phyloP scores from a whole-genome alignment of 2,329 filamentous ascomycete genomes.

The Colletotrichum brevisporum region DNA sequence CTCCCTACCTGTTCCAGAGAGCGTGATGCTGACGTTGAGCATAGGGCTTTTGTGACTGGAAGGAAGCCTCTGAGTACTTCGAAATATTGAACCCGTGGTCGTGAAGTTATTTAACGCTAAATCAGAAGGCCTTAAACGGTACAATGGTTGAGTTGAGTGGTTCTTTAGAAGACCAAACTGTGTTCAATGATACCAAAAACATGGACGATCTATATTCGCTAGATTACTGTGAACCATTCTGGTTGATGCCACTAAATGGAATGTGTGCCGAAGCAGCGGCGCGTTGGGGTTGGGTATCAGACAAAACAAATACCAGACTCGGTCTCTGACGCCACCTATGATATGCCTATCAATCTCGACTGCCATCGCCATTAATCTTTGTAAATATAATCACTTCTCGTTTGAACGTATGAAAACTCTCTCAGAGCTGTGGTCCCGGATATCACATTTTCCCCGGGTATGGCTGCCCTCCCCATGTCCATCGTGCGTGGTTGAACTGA shows the following conservation, averaged over 20 bases:
- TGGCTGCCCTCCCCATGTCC: not conserved
- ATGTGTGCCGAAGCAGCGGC: not conserved
- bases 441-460: not conserved
- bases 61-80: not conserved
- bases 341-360: not conserved
- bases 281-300: not conserved
- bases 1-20: conserved; percentile 10
- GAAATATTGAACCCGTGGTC: too few species aligned
- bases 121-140: too few species aligned
- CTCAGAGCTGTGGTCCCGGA: not conserved
- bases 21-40: not conserved
- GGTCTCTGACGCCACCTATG: not conserved
- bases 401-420: not conserved
- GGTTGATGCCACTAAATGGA: not conserved
- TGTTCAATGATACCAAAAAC: too few species aligned
- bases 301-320: not conserved
- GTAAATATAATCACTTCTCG: not conserved
- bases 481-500: not conserved
- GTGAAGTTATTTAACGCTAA: too few species aligned
- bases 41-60: not conserved
- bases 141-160: too few species aligned
- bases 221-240: too few species aligned
- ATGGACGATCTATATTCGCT: too few species aligned
- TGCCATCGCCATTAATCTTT: not conserved
- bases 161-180: too few species aligned